Conservation (phyloP, 2,329 filamentous ascomycete species). For the Aspergillus felis region DNA sequence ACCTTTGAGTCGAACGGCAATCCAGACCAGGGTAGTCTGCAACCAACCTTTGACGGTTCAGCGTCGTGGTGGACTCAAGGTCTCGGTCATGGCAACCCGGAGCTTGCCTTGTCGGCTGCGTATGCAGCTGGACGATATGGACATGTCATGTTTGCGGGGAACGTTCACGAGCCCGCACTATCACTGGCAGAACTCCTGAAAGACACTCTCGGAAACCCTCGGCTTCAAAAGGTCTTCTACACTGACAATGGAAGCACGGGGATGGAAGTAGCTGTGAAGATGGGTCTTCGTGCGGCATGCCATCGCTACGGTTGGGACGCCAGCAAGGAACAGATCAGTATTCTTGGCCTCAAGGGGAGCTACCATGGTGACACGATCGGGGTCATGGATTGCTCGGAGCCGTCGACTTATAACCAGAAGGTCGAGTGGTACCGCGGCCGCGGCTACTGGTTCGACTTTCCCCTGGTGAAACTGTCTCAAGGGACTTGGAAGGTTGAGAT, state of each 20-base stretch:
- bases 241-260: constrained; percentile 82
- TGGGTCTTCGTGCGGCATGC: constrained; percentile 69
- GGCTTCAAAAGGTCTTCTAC: constrained; percentile 70
- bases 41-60: constrained; percentile 73
- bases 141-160: constrained; percentile 81
- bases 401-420: constrained; percentile 72
- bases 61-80: constrained; percentile 93
- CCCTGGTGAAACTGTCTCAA: constrained; percentile 62
- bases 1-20: constrained; percentile 40
- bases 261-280: constrained; percentile 79
- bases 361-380: constrained; percentile 89
- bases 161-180: constrained; percentile 74
- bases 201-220: constrained; percentile 56
- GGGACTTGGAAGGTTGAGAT: constrained; percentile 64
- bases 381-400: constrained; percentile 80
- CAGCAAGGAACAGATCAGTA: constrained; percentile 55
- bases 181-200: constrained; percentile 64
- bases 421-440: constrained; percentile 81
- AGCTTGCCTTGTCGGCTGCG: constrained; percentile 68
- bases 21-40: constrained; percentile 41
- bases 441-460: constrained; percentile 79
- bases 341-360: constrained; percentile 72
- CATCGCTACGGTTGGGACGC: constrained; percentile 63
- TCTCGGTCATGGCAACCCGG: constrained; percentile 72
- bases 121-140: constrained; percentile 81